Evolutionary conservation across 805 yeast genomes (phyloP).

Genomic region (Candida pini): DNA sequence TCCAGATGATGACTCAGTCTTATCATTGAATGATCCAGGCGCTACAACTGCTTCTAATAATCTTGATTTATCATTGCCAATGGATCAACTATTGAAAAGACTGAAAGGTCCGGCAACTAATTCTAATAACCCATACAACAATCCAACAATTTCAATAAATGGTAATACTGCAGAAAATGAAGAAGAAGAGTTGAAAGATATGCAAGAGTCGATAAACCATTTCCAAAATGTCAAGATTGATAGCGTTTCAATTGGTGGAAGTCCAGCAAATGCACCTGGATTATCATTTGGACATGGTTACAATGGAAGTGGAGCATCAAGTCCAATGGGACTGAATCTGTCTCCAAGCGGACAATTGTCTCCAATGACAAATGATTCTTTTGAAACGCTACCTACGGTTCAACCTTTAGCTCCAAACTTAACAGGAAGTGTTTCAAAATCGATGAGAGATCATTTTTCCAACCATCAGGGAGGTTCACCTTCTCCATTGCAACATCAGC

Average conservation of each 20-base stretch:
- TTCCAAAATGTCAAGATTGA: slow-evolving; percentile 78
- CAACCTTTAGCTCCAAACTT: slow-evolving; percentile 42
- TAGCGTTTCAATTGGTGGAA: slow-evolving; percentile 68
- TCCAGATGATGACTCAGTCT: slow-evolving; percentile 6
- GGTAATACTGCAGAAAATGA: slow-evolving; percentile 52
- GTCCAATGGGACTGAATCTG: slow-evolving; percentile 5
- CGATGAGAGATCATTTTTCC: slow-evolving; percentile 26
- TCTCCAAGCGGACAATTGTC: slow-evolving; percentile 9
- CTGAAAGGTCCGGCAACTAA: slow-evolving; percentile 31
- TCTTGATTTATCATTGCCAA: slow-evolving; percentile 62
- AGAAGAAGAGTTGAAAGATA: slow-evolving; percentile 63
- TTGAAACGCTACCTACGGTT: neutral
- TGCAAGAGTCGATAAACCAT: slow-evolving; percentile 68
- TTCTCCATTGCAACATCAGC: too few relatives aligned
- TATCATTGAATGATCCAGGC: slow-evolving; percentile 8
- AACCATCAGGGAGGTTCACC: too few relatives aligned
- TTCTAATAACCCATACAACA: slow-evolving; percentile 11
- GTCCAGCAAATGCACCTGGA: slow-evolving; percentile 48
- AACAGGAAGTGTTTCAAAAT: slow-evolving; percentile 53
- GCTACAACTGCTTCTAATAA: slow-evolving; percentile 4
- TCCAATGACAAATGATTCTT: slow-evolving; percentile 8
- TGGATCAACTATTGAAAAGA: slow-evolving; percentile 62
- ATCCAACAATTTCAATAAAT: slow-evolving; percentile 7
- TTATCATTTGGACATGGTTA: slow-evolving; percentile 9
- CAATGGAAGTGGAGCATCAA: too few relatives aligned